phyloP scores from a whole-genome alignment of 2,329 filamentous ascomycete species.

The Ceratocystiopsis minuta region DNA sequence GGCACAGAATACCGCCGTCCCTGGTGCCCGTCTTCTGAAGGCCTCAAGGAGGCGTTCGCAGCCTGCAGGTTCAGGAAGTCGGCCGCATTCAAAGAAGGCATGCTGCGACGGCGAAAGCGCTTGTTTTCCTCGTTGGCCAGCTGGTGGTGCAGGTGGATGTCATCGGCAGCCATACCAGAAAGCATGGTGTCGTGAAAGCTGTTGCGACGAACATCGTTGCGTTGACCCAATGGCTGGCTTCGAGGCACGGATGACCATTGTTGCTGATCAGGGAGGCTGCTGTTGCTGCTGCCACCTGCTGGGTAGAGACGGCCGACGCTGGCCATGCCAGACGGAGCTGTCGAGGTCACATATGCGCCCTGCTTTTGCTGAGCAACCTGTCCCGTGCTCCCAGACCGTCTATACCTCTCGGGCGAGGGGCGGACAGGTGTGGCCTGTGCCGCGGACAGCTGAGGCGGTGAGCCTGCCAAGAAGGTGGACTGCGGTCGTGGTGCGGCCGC shows the following conservation, averaged over 20 bases:
- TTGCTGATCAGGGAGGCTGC: slow-evolving; percentile 18
- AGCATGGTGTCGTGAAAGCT: slow-evolving; percentile 28
- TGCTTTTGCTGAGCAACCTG: slow-evolving; percentile 10
- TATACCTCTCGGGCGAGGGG: slow-evolving; percentile 66
- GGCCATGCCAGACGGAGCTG: slow-evolving; percentile 32
- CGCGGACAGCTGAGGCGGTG: slow-evolving; percentile 30
- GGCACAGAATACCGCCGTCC: slow-evolving; percentile 14
- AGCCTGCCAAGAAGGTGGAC: slow-evolving; percentile 20
- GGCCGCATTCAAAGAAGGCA: slow-evolving; percentile 44
- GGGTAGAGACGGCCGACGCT: slow-evolving; percentile 30
- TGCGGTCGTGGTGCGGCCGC: slow-evolving; percentile 23
- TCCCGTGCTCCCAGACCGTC: slow-evolving; percentile 30
- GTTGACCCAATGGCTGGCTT: slow-evolving; percentile 14
- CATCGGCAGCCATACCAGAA: slow-evolving; percentile 42
- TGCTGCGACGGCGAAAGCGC: slow-evolving; percentile 64
- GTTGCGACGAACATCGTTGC: slow-evolving; percentile 26
- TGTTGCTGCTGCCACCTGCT: slow-evolving; percentile 23
- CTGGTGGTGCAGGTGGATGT: slow-evolving; percentile 44
- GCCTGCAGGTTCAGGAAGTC: slow-evolving; percentile 22
- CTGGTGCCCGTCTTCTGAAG: slow-evolving; percentile 16
- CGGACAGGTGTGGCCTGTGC: slow-evolving; percentile 43
- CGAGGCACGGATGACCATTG: slow-evolving; percentile 18
- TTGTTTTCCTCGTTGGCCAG: slow-evolving; percentile 48
- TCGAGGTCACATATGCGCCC: slow-evolving; percentile 13
- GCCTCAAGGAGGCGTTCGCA: slow-evolving; percentile 17